phyloP scores from a whole-genome alignment of 1,284 basidiomycete genomes.

The Melampsora larici-populina region DNA sequence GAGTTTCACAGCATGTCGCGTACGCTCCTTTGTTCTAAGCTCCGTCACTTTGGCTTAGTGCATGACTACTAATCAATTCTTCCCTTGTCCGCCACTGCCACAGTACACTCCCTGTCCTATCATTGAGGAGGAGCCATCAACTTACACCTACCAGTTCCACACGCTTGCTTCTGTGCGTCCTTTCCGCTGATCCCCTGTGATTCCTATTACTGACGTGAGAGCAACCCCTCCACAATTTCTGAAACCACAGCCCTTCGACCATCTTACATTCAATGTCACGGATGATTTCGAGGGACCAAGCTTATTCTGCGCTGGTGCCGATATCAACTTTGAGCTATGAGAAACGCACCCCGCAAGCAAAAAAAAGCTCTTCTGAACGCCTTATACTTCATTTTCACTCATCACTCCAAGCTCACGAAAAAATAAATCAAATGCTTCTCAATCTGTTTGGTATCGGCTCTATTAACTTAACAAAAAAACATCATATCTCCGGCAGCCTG shows the following conservation, averaged over 20 bases:
- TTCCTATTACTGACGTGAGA: neutral
- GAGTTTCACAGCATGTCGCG: constrained; percentile 36
- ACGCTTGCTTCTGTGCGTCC: constrained; percentile 22
- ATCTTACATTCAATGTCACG: constrained; percentile 36
- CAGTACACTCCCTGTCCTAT: constrained; percentile 38
- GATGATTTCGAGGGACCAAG: constrained; percentile 26
- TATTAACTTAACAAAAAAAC: no score
- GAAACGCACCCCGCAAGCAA: no score
- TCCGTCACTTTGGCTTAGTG: neutral
- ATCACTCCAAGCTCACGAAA: no score
- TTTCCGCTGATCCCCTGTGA: no score
- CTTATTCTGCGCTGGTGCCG: constrained; percentile 30
- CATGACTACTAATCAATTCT: neutral
- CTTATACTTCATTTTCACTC: no score
- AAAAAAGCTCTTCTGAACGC: no score
- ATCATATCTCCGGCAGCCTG: no score
- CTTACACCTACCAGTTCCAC: constrained; percentile 37
- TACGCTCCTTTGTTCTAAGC: neutral
- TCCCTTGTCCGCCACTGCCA: neutral
- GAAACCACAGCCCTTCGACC: constrained; percentile 24
- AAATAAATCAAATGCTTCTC: no score
- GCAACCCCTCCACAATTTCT: neutral
- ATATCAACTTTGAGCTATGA: constrained; percentile 3
- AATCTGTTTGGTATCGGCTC: no score
- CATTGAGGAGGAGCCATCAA: constrained; percentile 6